These are phyloP conservation scores for Gossypium aridum DNA, from an alignment of 441 rosid species.

Conservation along the genomic window DNA sequence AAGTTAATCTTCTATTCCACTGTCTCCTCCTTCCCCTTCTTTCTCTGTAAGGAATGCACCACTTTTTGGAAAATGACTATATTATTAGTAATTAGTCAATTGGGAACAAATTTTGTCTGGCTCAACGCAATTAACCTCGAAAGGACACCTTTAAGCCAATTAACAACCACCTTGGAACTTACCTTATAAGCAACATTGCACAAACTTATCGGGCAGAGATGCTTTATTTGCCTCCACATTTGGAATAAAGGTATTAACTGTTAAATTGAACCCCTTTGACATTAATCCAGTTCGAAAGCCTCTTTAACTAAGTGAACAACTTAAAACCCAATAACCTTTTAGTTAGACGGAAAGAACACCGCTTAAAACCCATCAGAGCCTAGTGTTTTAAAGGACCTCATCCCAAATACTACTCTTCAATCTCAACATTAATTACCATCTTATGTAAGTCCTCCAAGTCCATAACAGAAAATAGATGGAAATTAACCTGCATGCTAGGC, in stretches of 20 bases:
- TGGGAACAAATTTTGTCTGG: too few relatives aligned
- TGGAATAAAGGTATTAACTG: background rate
- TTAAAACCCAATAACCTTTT: too few relatives aligned
- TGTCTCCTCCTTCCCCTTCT: too few relatives aligned
- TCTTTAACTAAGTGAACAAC: too few relatives aligned
- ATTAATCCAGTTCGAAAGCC: too few relatives aligned
- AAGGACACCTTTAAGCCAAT: too few relatives aligned
- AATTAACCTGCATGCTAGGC: background rate
- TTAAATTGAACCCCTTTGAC: background rate
- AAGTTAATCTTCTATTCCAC: too few relatives aligned
- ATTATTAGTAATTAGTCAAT: too few relatives aligned
- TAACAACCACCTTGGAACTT: background rate
- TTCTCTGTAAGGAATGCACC: too few relatives aligned
- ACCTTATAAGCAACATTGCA: background rate
- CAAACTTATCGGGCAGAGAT: background rate
- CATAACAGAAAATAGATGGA: background rate
- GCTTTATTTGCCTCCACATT: background rate
- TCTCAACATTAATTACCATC: background rate
- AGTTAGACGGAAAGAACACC: background rate
- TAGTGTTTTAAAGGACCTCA: background rate
- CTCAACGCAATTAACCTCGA: too few relatives aligned
- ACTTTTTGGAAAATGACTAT: too few relatives aligned
- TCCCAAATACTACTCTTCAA: background rate
- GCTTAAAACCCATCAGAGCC: background rate
- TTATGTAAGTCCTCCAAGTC: background rate